Evolutionary conservation across 129 eudicot species (phyloP), one percentile per base, ranked within the genome.

Genomic region (Kitagawia praeruptora): DNA sequence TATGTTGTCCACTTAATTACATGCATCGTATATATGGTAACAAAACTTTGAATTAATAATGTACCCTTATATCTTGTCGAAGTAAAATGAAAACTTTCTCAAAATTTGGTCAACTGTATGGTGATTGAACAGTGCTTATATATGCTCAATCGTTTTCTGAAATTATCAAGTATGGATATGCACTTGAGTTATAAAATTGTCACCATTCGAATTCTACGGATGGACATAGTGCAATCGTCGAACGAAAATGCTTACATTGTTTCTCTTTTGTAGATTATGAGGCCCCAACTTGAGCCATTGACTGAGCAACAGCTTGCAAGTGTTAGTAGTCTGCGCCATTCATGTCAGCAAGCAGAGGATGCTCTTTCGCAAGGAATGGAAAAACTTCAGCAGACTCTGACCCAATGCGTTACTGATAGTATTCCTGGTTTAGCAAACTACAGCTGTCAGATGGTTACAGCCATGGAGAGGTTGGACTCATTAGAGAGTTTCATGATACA

Each of bases 271-370:
- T 89, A 96, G 99, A 83, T 92, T 41, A 76, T 96, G 47, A 83
- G 81, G 81, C 97, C 95, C 12, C 95, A 92, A 76, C 81, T 92
- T 18, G 90, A 88, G 81, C 88, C 93, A 3, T 74, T 96, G 78
- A 85, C 81, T 0, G 94, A 89, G 34, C 85, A 87, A 37, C 99
- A 96, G 79, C 80, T 79, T 0, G 83, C 70, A 78, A 85, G 83
- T 25, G 85, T 91, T 2, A 58, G 82, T 64, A 85, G 82, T 34
- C 80, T 96, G 75, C 80, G 81, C 45, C 96, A 89, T 23, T 92
- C 92, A 3, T 96, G 98, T 53, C 91, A 84, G 75, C 96, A 96
- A 83, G 98, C 98, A 0, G 99, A 96, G 77, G 99, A 96, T 80
- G 99, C 99, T 37, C 87, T 96, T 45, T 78, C 85, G 41, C 98